These are phyloP conservation scores for Diospyros kaki DNA, from an alignment of 148 eudicot species.

Conservation along the genomic window DNA sequence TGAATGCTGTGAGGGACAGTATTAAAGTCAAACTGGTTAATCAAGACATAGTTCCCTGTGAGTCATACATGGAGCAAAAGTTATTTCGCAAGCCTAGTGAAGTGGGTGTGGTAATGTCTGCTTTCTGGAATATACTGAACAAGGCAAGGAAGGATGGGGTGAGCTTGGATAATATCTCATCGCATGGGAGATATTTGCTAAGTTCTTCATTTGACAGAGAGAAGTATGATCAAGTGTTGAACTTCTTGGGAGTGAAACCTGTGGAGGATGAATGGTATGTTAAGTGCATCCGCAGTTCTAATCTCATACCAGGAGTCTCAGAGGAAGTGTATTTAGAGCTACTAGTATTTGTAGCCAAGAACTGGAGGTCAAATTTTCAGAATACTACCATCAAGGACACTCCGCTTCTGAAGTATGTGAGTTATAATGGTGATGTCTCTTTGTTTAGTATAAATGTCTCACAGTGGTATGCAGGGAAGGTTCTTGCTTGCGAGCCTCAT, in stretches of 20 bases:
- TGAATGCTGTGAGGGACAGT: no score
- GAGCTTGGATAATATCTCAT: conserved; percentile 44
- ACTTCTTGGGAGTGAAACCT: conserved; percentile 40
- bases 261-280: conserved; percentile 59
- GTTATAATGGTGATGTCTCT: conserved; percentile 21
- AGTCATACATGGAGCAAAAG: conserved; percentile 26
- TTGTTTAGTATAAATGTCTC: conserved; percentile 26
- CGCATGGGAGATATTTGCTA: conserved; percentile 55
- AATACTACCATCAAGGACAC: conserved; percentile 27
- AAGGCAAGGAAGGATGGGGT: conserved; percentile 14
- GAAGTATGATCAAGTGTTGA: conserved; percentile 33
- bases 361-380: conserved; percentile 41
- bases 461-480: not conserved
- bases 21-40: no score
- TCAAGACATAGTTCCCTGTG: conserved; percentile 11
- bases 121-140: no score
- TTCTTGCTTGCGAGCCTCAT: conserved; percentile 3
- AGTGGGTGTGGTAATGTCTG: no score
- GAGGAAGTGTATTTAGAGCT: conserved; percentile 46
- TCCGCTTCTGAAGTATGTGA: conserved; percentile 23
- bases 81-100: no score
- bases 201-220: conserved; percentile 47
- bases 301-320: conserved; percentile 43
- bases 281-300: conserved; percentile 54
- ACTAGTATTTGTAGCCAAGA: conserved; percentile 41